Base-by-base conservation (phyloP, 2,329 filamentous ascomycete genomes). In the Fusarium illudens region DNA sequence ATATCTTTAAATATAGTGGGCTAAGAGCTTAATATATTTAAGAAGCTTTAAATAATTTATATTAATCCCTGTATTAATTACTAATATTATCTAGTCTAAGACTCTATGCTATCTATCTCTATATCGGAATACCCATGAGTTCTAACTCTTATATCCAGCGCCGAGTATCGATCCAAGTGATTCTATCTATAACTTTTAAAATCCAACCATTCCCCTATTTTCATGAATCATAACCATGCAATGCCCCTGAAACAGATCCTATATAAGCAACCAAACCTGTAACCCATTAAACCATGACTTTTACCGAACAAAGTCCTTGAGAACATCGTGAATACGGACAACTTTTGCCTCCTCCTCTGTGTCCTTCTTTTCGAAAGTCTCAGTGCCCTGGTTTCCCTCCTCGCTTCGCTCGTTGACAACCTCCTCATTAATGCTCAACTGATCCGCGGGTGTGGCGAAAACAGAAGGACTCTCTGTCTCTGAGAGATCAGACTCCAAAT, bases 401-500 rank as follows among this genome's bases (percentile, higher is more conserved):
- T 37, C 22, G 12, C 25, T 17, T 25, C 7, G n/a, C 54, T 39
- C 33, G 22, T 32, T 50, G 44, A 13, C 54, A 30, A 19, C 9
- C 22, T 50, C 30, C 39, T 48, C 53, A 15, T 48, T 39, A 12
- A 50, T 32, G 11, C 54, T 57, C 29, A 25, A 27, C 32, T 15
- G 42, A 50, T 49, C 54, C 10, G 10, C n/a, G 36, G 54, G 54
- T 6, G 54, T 50, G 34, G 54, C 44, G 20, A 34, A 48, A 27
- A 48, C 53, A 29, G 54, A 50, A 22, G 46, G 54, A 8, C 32
- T 9, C 25, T 57, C 32, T 9, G 22, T 30, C 25, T 48, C 42
- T 0, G 32, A 57, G 10, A 57, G 30, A 15, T 66, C 63, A 3
- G 49, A 34, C n/a, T 56, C 58, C 4, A 46, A 49, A 17, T 61